These are phyloP conservation scores for Pezicula radicicola DNA, from an alignment of 2,329 filamentous ascomycete genomes.

Conservation along the genomic window DNA sequence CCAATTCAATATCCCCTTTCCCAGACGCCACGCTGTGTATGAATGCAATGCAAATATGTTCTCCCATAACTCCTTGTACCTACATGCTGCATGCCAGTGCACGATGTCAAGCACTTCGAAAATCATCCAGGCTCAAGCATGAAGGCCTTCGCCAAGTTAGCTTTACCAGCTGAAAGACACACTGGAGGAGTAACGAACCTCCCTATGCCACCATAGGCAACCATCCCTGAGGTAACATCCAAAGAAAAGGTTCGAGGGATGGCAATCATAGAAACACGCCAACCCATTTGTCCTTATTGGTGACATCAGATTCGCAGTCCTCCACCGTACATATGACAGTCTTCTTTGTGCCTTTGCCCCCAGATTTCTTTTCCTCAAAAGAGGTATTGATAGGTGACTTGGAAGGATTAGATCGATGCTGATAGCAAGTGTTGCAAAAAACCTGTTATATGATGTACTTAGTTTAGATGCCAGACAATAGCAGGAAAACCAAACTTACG, in stretches of 20 bases:
- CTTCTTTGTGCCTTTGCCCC: conserved; percentile 22
- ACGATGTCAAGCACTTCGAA: too few species aligned
- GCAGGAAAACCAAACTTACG: conserved; percentile 50
- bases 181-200: too few species aligned
- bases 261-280: conserved; percentile 46
- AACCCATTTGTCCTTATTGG: conserved; percentile 55
- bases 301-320: conserved; percentile 51
- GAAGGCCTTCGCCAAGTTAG: too few species aligned
- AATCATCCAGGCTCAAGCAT: too few species aligned
- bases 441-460: conserved; percentile 40
- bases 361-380: conserved; percentile 31
- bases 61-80: too few species aligned
- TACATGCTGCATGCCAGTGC: too few species aligned
- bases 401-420: conserved; percentile 43
- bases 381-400: conserved; percentile 24
- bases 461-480: conserved; percentile 10
- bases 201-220: too few species aligned
- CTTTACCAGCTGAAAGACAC: too few species aligned
- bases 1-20: too few species aligned
- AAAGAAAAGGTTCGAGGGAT: too few species aligned
- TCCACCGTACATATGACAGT: conserved; percentile 50
- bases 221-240: background rate
- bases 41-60: too few species aligned
- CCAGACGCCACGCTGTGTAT: too few species aligned
- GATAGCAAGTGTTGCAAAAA: conserved; percentile 60